phyloP scores from a whole-genome alignment of 805 yeast species.

The Kodamaea kakaduensis region DNA sequence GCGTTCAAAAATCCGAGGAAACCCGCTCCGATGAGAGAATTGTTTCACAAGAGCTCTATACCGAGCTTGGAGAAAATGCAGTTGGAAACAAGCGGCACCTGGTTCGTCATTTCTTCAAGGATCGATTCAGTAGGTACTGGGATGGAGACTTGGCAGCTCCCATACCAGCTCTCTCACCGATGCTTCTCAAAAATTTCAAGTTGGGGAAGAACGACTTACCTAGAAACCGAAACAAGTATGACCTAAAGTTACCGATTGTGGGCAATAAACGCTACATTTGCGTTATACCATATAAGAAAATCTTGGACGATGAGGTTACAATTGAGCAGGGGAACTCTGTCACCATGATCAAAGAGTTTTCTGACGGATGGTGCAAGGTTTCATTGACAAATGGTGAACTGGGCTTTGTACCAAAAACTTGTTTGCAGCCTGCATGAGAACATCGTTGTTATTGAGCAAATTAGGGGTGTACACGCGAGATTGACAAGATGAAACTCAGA shows the following conservation, averaged over 20 bases:
- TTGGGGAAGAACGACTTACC: slow-evolving; percentile 15
- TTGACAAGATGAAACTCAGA: too few relatives aligned
- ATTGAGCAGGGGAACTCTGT: slow-evolving; percentile 30
- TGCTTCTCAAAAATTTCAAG: slow-evolving; percentile 31
- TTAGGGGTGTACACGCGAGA: too few relatives aligned
- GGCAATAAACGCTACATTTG: slow-evolving; percentile 16
- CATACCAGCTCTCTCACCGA: slow-evolving; percentile 22
- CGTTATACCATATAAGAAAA: slow-evolving; percentile 23
- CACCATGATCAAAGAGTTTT: slow-evolving; percentile 19
- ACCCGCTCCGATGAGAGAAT: too few relatives aligned
- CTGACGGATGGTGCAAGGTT: slow-evolving; percentile 41
- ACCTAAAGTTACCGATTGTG: slow-evolving; percentile 5
- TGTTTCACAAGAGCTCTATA: too few relatives aligned
- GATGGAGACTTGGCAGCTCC: slow-evolving; percentile 16
- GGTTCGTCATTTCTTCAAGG: slow-evolving; percentile 14
- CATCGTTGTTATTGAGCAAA: too few relatives aligned
- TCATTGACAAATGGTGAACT: slow-evolving; percentile 13
- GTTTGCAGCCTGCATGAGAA: too few relatives aligned
- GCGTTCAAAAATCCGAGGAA: too few relatives aligned
- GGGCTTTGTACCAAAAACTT: slow-evolving; percentile 35
- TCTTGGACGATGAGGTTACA: slow-evolving; percentile 32
- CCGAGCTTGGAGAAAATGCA: too few relatives aligned
- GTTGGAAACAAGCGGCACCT: slow-evolving; percentile 19
- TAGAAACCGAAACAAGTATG: neutral
- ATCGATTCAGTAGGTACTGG: slow-evolving; percentile 24